Percentiles rank a stretch among this genome's conserved stretches.
Evolutionary conservation across 2,329 filamentous ascomycete species (phyloP).

Genomic region (Seiridium cupressi): DNA sequence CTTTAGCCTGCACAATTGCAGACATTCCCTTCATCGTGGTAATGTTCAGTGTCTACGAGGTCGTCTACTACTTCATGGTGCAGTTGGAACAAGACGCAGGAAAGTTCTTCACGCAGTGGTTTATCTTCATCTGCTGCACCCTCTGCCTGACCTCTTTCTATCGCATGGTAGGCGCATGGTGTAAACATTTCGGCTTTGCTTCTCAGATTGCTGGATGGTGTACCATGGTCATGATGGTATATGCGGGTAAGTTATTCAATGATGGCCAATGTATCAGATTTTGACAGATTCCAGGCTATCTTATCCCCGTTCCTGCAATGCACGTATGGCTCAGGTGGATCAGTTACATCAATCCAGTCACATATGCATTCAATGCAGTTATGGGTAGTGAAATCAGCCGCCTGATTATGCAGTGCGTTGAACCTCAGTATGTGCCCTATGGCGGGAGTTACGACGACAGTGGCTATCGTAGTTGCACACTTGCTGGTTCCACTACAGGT

Average conservation of each 20-base stretch:
- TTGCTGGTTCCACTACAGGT: background rate
- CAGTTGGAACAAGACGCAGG: constrained; percentile 23
- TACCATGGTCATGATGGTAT: constrained; percentile 27
- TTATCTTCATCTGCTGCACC: constrained; percentile 59
- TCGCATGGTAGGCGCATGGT: constrained; percentile 64
- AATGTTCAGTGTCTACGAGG: constrained; percentile 51
- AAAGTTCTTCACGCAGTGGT: constrained; percentile 61
- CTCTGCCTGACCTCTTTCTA: constrained; percentile 64
- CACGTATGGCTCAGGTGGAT: constrained; percentile 54
- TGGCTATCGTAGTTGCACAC: background rate
- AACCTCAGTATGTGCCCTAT: constrained; percentile 56
- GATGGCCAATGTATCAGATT: constrained; percentile 12
- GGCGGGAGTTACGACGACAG: constrained; percentile 33
- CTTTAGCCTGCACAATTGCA: constrained; percentile 36
- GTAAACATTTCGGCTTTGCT: constrained; percentile 40
- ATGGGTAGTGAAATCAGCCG: constrained; percentile 52
- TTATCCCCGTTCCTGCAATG: constrained; percentile 53
- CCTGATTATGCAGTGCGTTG: constrained; percentile 53
- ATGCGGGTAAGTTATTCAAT: constrained; percentile 18
- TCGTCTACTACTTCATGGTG: constrained; percentile 32
- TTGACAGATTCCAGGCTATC: constrained; percentile 43
- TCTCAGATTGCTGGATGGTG: constrained; percentile 22
- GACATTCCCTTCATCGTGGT: constrained; percentile 45
- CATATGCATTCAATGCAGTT: constrained; percentile 63
- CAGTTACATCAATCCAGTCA: constrained; percentile 59